Percentiles rank a stretch among this genome's conserved stretches.
phyloP scores from a whole-genome alignment of 2,329 filamentous ascomycete species.

The Cadophora luteo-olivacea region DNA sequence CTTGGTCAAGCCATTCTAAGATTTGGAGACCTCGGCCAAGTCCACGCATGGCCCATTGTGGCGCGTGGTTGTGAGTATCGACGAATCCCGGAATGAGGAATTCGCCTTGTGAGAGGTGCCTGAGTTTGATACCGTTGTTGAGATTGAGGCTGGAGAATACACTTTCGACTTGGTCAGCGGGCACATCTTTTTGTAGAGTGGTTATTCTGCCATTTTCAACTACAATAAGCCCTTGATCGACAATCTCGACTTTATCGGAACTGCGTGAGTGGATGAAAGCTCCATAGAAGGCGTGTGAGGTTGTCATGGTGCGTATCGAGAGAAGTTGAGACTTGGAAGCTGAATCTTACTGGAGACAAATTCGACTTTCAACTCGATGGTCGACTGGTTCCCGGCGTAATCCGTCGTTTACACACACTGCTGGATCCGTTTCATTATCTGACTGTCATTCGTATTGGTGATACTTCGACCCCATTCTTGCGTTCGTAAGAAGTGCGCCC shows the following conservation, averaged over 20 bases:
- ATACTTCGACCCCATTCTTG: neutral
- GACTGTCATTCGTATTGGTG: neutral
- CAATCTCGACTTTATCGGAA: constrained; percentile 19
- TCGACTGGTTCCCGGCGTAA: neutral
- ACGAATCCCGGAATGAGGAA: constrained; percentile 67
- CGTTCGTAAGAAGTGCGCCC: neutral
- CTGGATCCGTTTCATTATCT: neutral
- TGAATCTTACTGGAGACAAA: neutral
- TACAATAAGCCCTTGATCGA: constrained; percentile 23
- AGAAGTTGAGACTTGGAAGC: neutral
- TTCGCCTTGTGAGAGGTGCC: constrained; percentile 16
- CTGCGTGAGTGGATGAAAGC: constrained; percentile 26
- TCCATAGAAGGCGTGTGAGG: constrained; percentile 22
- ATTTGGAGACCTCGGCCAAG: constrained; percentile 41
- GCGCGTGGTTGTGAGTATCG: constrained; percentile 74
- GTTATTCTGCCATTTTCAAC: constrained; percentile 22
- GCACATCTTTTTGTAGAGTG: constrained; percentile 15
- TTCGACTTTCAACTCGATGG: neutral
- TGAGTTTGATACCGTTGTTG: neutral
- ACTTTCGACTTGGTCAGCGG: neutral
- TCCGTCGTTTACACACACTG: neutral
- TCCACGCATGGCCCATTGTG: constrained; percentile 57
- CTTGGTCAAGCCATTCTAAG: constrained; percentile 67
- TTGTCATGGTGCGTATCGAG: constrained; percentile 13
- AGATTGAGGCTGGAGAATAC: constrained; percentile 20